These are phyloP conservation scores for Suillus decipiens DNA, from an alignment of 768 basidiomycete species.

Conservation along the genomic window DNA sequence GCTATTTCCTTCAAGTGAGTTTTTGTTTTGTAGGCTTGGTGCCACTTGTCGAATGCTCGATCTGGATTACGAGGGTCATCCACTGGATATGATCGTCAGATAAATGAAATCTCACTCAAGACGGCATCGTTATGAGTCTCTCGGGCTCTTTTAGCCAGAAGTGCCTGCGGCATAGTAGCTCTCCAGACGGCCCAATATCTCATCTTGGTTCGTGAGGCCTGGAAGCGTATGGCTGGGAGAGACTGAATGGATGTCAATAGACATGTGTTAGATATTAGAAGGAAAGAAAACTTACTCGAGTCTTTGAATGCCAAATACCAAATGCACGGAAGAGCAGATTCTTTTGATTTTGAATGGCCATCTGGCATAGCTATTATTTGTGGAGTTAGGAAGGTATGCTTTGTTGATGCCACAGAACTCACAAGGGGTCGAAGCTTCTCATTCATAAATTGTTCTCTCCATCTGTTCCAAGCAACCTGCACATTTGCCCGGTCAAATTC, in stretches of 20 bases:
- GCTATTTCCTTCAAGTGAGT: slow-evolving; percentile 79
- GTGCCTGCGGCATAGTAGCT: slow-evolving; percentile 66
- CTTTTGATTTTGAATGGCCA: slow-evolving; percentile 58
- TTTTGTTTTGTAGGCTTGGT: slow-evolving; percentile 66
- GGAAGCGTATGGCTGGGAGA: slow-evolving; percentile 77
- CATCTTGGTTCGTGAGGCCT: slow-evolving; percentile 58
- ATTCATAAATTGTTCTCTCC: slow-evolving; percentile 72
- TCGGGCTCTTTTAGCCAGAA: slow-evolving; percentile 65
- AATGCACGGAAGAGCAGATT: slow-evolving; percentile 69
- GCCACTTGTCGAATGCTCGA: slow-evolving; percentile 66
- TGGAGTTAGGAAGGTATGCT: slow-evolving; percentile 9
- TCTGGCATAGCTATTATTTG: slow-evolving; percentile 37
- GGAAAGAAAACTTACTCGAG: slow-evolving; percentile 49
- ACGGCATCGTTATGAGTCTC: slow-evolving; percentile 55
- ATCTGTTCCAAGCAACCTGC: slow-evolving; percentile 71
- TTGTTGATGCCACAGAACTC: slow-evolving; percentile 21
- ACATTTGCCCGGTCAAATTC: slow-evolving; percentile 56
- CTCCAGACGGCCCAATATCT: slow-evolving; percentile 70
- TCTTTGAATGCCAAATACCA: slow-evolving; percentile 72
- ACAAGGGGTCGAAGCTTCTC: slow-evolving; percentile 68
- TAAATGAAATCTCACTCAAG: slow-evolving; percentile 50
- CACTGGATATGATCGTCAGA: slow-evolving; percentile 14
- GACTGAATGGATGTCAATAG: slow-evolving; percentile 46
- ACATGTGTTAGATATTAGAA: neutral
- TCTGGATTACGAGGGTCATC: slow-evolving; percentile 28